These are phyloP conservation scores for Dendrobium nobile DNA, from an alignment of 106 monocot genomes.

Conservation along the genomic window DNA sequence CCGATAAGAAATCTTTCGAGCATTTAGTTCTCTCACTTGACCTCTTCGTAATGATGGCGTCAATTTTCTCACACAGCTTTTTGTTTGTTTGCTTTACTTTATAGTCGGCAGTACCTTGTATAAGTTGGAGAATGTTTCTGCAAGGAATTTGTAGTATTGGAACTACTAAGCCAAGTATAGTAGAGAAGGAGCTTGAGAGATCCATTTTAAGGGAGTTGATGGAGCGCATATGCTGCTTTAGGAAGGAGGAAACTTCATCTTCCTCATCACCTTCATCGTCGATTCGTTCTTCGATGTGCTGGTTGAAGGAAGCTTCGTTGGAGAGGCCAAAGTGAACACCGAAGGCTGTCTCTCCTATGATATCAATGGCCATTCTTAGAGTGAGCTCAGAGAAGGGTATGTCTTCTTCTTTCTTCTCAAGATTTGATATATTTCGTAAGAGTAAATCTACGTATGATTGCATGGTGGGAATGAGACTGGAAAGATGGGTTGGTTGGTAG, in stretches of 20 bases:
- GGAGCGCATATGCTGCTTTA: slow-evolving; percentile 50
- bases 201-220: slow-evolving; percentile 72
- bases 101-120: slow-evolving; percentile 52
- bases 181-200: slow-evolving; percentile 62
- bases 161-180: slow-evolving; percentile 38
- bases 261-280: not conserved
- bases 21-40: slow-evolving; percentile 3
- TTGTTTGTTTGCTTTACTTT: slow-evolving; percentile 31
- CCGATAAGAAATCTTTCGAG: slow-evolving; percentile 48
- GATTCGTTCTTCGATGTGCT: not conserved
- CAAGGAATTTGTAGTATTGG: slow-evolving; percentile 46
- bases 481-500: slow-evolving; percentile 64
- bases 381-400: slow-evolving; percentile 61
- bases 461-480: slow-evolving; percentile 60
- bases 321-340: slow-evolving; percentile 55
- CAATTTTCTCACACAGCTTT: slow-evolving; percentile 33
- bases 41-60: slow-evolving; percentile 38
- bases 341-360: slow-evolving; percentile 67
- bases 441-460: slow-evolving; percentile 31
- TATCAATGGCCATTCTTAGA: slow-evolving; percentile 56
- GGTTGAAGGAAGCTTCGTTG: not conserved
- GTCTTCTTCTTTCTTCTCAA: slow-evolving; percentile 19
- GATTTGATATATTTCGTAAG: slow-evolving; percentile 5
- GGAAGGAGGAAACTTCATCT: slow-evolving; percentile 32
- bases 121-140: slow-evolving; percentile 27